phyloP scores from a whole-genome alignment of 1,284 basidiomycete genomes.

The Apiotrichum gracile region DNA sequence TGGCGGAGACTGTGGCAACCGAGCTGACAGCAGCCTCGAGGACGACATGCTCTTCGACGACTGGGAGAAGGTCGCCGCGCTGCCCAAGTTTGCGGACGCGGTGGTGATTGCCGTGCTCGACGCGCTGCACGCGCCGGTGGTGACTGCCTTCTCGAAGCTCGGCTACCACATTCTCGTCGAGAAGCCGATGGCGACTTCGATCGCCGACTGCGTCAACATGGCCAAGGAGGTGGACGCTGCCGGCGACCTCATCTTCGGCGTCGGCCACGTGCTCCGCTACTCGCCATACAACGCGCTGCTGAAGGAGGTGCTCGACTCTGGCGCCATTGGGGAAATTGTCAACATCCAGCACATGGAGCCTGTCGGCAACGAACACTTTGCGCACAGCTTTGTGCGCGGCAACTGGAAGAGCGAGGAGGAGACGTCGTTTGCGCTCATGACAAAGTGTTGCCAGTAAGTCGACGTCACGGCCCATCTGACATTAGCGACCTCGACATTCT shows the following conservation, averaged over 20 bases:
- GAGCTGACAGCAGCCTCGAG: constrained; percentile 49
- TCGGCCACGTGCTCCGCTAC: constrained; percentile 80
- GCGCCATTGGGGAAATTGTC: constrained; percentile 65
- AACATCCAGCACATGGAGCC: constrained; percentile 54
- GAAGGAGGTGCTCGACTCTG: constrained; percentile 63
- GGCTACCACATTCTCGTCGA: constrained; percentile 83
- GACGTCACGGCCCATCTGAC: neutral
- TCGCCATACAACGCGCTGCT: constrained; percentile 71
- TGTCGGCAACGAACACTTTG: constrained; percentile 52
- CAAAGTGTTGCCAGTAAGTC: constrained; percentile 75
- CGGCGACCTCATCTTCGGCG: constrained; percentile 60
- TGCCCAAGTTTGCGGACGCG: constrained; percentile 68
- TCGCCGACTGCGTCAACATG: constrained; percentile 68
- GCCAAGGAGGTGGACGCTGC: constrained; percentile 62
- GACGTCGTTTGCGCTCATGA: constrained; percentile 74
- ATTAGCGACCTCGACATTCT: constrained; percentile 73
- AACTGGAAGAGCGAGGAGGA: constrained; percentile 66
- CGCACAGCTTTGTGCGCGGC: constrained; percentile 63
- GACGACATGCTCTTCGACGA: constrained; percentile 60
- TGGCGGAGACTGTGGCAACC: neutral
- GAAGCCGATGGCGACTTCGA: constrained; percentile 77
- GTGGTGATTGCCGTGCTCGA: constrained; percentile 67
- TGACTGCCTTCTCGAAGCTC: constrained; percentile 64
- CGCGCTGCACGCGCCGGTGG: constrained; percentile 65
- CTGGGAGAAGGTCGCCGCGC: constrained; percentile 65